Base-by-base conservation (phyloP, 2,329 filamentous ascomycete species). In the Arthrobotrys sphaeroides region DNA sequence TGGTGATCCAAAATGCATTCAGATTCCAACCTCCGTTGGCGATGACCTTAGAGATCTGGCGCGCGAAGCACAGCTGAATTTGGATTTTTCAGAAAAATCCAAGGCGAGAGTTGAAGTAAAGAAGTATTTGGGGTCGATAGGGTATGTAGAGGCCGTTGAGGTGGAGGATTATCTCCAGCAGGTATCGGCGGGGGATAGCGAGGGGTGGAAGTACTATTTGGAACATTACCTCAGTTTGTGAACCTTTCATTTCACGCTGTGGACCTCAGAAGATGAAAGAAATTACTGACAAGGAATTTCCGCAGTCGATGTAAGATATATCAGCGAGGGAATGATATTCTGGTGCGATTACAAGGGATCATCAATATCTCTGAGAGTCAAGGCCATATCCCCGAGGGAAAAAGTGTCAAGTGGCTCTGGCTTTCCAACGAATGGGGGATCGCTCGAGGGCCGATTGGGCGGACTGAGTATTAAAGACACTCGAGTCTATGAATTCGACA, bases 221-320 rank as follows among this genome's bases (percentile, higher is more conserved):
- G 78, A 80, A 67, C 78, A 80, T 70, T 77, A 77, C 51, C 68
- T 80, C 9, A 62, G 79, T 80, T 68, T 47, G 79, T 79, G 42
- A 51, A 28, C 20, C 38, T 33, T 33, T n/a, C n/a, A n/a, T n/a
- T n/a, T n/a, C n/a, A n/a, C n/a, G n/a, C 28, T 18, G 2, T 40
- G n/a, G 3, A 13, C 5, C n/a, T n/a, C n/a, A n/a, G n/a, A n/a
- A n/a, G n/a, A n/a, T n/a, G n/a, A 20, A 18, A 6, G 26, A 18
- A n/a, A 5, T 67, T 18, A 33, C 76, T 76, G 40, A 68, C 31
- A 6, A 2, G 6, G 40, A 22, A 28, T 62, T 33, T 36, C 16
- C 1, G 20, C 45, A 77, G 64, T 67, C 31, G 61, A 70, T 26
- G 49, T 67, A 9, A 60, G 65, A 20, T 77, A 67, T 40, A 13